phyloP scores from a whole-genome alignment of 2,329 filamentous ascomycete genomes.

The Cryphonectria nitschkei region DNA sequence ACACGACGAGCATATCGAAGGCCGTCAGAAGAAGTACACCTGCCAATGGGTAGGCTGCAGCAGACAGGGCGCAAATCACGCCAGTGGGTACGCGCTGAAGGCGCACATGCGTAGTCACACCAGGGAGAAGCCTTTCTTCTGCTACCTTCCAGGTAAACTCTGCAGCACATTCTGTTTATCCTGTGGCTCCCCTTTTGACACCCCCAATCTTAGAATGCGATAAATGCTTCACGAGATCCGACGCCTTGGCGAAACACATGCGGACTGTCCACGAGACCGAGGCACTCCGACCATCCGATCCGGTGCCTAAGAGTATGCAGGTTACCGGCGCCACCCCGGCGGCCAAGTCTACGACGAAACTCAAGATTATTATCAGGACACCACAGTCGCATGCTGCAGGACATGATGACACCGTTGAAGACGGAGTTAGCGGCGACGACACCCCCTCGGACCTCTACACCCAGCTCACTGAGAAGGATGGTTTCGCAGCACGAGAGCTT shows the following conservation, averaged over 20 bases:
- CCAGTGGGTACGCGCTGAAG: conserved; percentile 92
- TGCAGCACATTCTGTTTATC: neutral
- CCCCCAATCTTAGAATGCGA: conserved; percentile 76
- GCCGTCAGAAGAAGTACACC: conserved; percentile 93
- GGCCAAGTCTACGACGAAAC: conserved; percentile 54
- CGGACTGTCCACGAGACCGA: conserved; percentile 98
- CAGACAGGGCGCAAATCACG: conserved; percentile 87
- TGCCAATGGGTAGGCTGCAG: conserved; percentile 95
- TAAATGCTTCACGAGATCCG: conserved; percentile 91
- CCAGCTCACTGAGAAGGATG: conserved; percentile 56
- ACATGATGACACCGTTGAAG: conserved; percentile 54
- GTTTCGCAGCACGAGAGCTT: conserved; percentile 69
- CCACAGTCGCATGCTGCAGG: conserved; percentile 60
- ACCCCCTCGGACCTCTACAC: conserved; percentile 64
- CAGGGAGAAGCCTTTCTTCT: conserved; percentile 97
- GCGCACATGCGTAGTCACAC: conserved; percentile 98
- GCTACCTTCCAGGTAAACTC: conserved; percentile 80
- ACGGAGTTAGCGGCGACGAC: conserved; percentile 54
- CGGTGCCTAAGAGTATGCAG: conserved; percentile 72
- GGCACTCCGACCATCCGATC: conserved; percentile 78
- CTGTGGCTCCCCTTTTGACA: conserved; percentile 5
- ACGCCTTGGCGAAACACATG: conserved; percentile 97
- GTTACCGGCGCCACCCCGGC: conserved; percentile 40
- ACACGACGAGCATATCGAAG: conserved; percentile 92
- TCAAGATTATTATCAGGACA: conserved; percentile 68